These are phyloP conservation scores for Rhytidiadelphus loreus DNA, from an alignment of 225 moss, liverwort and hornwort species.

Conservation along the genomic window DNA sequence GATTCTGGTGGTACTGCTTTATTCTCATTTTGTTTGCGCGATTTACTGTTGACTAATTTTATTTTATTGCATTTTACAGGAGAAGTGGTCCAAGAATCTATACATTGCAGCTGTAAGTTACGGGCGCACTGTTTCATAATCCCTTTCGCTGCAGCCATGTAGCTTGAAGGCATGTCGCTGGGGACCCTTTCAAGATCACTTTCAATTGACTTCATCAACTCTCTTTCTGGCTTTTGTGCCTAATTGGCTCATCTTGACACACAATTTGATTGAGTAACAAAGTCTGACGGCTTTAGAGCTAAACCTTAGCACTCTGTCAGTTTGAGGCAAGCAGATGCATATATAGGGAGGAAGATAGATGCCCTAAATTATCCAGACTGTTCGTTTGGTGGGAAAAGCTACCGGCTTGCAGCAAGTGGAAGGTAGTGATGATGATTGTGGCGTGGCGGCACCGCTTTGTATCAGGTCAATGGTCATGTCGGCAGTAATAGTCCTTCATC, in stretches of 20 bases:
- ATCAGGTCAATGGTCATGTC: constrained; percentile 37
- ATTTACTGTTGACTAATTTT: not conserved
- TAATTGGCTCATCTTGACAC: constrained; percentile 12
- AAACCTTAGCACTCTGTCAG: constrained; percentile 13
- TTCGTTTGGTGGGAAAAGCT: constrained; percentile 29
- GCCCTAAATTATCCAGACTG: constrained; percentile 40
- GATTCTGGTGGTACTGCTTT: not conserved
- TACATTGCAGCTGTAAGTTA: constrained; percentile 99
- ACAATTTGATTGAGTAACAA: constrained; percentile 22
- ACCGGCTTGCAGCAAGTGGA: constrained; percentile 30
- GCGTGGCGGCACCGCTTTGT: constrained; percentile 30
- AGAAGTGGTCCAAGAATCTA: constrained; percentile 99
- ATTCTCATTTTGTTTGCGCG: too few relatives aligned
- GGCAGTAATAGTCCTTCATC: constrained; percentile 21
- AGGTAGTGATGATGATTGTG: constrained; percentile 21
- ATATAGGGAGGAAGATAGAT: constrained; percentile 23
- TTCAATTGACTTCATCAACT: constrained; percentile 15
- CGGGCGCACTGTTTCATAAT: constrained; percentile 93
- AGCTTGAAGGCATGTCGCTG: not conserved
- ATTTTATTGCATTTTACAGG: constrained; percentile 9
- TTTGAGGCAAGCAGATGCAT: constrained; percentile 11
- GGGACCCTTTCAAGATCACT: not conserved
- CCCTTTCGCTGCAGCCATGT: not conserved
- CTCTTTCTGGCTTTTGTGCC: constrained; percentile 22
- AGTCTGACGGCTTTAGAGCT: constrained; percentile 10